Base-by-base conservation (phyloP, 2,329 filamentous ascomycete genomes). In the Beauveria sp. region DNA sequence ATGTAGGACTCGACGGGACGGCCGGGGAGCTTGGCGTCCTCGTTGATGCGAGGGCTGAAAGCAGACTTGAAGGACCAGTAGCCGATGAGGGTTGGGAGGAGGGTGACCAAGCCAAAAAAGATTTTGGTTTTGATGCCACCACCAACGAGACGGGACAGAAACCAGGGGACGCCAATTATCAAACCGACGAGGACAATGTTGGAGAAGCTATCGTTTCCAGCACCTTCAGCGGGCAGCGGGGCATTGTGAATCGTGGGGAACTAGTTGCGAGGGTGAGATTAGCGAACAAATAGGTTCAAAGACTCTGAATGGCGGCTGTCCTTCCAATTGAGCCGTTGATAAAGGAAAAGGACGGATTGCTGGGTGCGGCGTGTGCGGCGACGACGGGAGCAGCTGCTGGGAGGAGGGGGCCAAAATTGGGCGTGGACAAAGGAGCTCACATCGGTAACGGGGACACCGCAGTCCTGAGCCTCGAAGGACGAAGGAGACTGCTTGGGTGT, bases 1-100 rank as follows among this genome's bases (percentile, higher is more conserved):
- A 95, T 85, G 79, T 98, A 98, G 79, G 93, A 84, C 77, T 97
- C 93, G 66, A 98, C 86, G 59, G 91, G 90, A 65, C 88, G 89
- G 68, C 92, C 93, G 55, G 93, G 91, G 67, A 89, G 86, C 74
- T 84, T 89, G 74, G 85, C 93, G 80, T 98, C 97, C 73, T 97
- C 93, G 73, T 93, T 97, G 79, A 88, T 91, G 74, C 93, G 90
- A 58, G 93, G 91, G 66, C 90, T 91, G 73, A 93, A 85, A 67
- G 86, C 80, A 3, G 93, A 97, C 59, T 90, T 74, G 68, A 88
- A 82, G 70, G 89, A 83, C 93, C 93, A 98, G 82, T 90, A 96
- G 67, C 76, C 83, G 67, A 86, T 85, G 62, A 97, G 83, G 68
- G 97, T 86, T 10, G 93, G 93, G 60, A 96, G 75, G 58, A 85